Evolutionary conservation across 1,284 basidiomycete species (phyloP), one percentile per base, ranked within the genome.

Genomic region (Ceratorhiza oryzae-sativae): DNA sequence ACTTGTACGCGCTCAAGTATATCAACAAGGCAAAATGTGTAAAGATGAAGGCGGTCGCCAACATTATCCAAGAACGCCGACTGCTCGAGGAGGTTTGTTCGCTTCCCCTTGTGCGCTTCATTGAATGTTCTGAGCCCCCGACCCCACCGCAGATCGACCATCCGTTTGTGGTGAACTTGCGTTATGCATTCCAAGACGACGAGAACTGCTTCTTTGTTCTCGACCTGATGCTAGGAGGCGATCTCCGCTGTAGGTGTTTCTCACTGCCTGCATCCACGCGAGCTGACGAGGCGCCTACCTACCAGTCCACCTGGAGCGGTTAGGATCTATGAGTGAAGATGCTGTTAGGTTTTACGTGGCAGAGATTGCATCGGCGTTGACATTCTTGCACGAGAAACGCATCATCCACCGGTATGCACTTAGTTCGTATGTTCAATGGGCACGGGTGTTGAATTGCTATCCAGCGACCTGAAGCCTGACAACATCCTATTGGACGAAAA

Each of bases 21-120:
- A 99, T 99, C 83, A 98, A 98, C 86, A 99, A 99, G 81, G 80
- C 90, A 42, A 97, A 97, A 85, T 98, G 95, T 79, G 93, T 97
- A 75, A 96, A 95, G 85, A 97, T 97, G 94, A 95, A 94, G 78
- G 95, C 96, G 0, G 95, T 98, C 36, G 90, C 94, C 51, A 98
- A 99, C 80, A 95, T 98, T 79, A 90, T 99, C 58, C 96, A 98
- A 80, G 97, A 98, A 81, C 87, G 95, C 48, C 85, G 94, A 46
- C 81, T 98, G 45, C 85, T 98, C 39, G 95, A 97, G 82, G 95
- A 98, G 88, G 94, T 93, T 72, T 72, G 82, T 78, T 36, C 36
- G 27, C 23, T 32, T 30, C 34, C 27, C 23, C 25, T 23, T 23
- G 34, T 23, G 62, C 5, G 32, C 42, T 58, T 27, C 27, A 10